Conservation (phyloP, 163 green algal species). For the Prototheca wickerhamii region DNA sequence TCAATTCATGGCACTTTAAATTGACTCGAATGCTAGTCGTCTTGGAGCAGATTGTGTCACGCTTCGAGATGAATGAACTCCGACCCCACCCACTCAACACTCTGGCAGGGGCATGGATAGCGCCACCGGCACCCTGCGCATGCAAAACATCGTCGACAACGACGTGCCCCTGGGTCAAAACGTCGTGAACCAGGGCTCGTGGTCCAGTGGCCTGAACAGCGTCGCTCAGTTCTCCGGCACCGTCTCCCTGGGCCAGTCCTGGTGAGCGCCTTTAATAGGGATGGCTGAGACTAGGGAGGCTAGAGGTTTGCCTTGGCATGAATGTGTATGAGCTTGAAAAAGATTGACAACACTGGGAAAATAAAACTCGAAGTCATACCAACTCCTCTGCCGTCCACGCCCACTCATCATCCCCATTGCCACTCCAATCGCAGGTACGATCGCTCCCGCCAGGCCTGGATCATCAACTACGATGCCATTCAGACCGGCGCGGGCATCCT, state of each 20-base stretch:
- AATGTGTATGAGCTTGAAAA: no score
- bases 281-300: no score
- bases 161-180: not conserved
- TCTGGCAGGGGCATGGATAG: not conserved
- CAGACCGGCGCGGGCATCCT: not conserved
- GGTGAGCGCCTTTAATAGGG: no score
- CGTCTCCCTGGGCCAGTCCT: not conserved
- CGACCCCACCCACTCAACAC: not conserved
- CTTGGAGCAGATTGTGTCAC: not conserved
- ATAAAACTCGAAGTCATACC: no score
- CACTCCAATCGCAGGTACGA: not conserved
- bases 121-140: not conserved
- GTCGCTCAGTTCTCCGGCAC: not conserved
- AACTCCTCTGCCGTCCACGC: not conserved
- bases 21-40: not conserved
- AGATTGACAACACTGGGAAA: no score
- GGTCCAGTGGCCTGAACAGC: not conserved
- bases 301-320: no score
- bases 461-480: not conserved
- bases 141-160: not conserved
- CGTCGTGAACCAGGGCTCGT: not conserved
- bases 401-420: not conserved
- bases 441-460: not conserved
- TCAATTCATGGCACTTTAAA: not conserved
- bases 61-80: not conserved